phyloP scores from a whole-genome alignment of 805 yeast genomes.

The Millerozyma miso region DNA sequence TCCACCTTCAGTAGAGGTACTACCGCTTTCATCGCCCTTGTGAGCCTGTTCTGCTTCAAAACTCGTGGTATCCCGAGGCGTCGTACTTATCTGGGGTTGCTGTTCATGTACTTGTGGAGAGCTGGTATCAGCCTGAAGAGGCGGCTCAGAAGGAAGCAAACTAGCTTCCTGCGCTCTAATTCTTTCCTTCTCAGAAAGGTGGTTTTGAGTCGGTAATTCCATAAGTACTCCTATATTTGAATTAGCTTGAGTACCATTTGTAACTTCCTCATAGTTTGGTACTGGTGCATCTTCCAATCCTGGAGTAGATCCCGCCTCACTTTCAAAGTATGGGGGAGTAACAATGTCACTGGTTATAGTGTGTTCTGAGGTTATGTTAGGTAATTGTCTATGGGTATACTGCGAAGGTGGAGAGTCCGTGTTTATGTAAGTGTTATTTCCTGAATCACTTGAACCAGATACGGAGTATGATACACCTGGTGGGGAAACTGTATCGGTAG shows the following conservation, averaged over 20 bases:
- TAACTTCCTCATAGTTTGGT: constrained; percentile 25
- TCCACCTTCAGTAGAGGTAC: background rate
- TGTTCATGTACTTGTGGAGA: constrained; percentile 1
- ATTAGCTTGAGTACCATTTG: background rate
- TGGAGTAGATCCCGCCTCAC: constrained; percentile 2
- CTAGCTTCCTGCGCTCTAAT: constrained; percentile 53
- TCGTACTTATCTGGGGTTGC: background rate
- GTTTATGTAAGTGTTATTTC: background rate
- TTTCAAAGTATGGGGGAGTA: constrained; percentile 27
- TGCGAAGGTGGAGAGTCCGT: constrained; percentile 6
- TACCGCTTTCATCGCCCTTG: background rate
- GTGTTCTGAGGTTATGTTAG: constrained; percentile 14
- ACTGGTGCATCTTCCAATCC: constrained; percentile 3
- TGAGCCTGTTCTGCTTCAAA: background rate
- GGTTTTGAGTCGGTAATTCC: constrained; percentile 11
- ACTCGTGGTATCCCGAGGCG: background rate
- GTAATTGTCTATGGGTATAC: constrained; percentile 2
- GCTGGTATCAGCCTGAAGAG: constrained; percentile 11
- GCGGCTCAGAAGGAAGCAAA: constrained; percentile 57
- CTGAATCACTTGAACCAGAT: constrained; percentile 7
- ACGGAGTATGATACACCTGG: constrained; percentile 7
- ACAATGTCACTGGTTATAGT: constrained; percentile 14
- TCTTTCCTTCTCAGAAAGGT: constrained; percentile 56
- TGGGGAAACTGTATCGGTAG: constrained; percentile 3
- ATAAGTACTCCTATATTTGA: constrained; percentile 3